Percentiles rank a stretch among this genome's conserved stretches.
These are phyloP conservation scores for Scolecobasidium constrictum DNA, from an alignment of 2,329 filamentous ascomycete genomes.

Conservation along the genomic window DNA sequence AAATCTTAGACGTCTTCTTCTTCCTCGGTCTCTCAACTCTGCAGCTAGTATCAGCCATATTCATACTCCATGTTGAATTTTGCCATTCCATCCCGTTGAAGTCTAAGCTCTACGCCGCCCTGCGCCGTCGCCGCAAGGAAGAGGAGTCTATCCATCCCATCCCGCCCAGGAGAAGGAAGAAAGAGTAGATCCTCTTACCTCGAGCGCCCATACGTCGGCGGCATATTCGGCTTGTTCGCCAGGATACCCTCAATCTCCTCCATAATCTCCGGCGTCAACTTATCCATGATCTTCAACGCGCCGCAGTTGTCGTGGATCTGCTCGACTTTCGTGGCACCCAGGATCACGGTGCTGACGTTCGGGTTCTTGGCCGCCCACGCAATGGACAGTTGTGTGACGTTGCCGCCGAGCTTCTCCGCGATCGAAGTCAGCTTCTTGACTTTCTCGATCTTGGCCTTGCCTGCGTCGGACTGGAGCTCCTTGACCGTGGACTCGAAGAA, in stretches of 20 bases:
- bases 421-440: slow-evolving; percentile 43
- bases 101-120: background rate
- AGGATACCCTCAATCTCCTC: slow-evolving; percentile 29
- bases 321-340: slow-evolving; percentile 40
- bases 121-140: background rate
- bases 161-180: background rate
- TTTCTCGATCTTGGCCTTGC: slow-evolving; percentile 44
- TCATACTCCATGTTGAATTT: no score
- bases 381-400: slow-evolving; percentile 41
- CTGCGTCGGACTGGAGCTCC: slow-evolving; percentile 37
- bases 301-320: slow-evolving; percentile 29
- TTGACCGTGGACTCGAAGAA: slow-evolving; percentile 47
- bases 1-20: background rate
- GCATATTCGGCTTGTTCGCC: slow-evolving; percentile 25
- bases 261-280: slow-evolving; percentile 27
- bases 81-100: no score
- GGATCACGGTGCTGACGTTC: slow-evolving; percentile 46
- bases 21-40: background rate
- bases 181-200: slow-evolving; percentile 11
- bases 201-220: slow-evolving; percentile 12
- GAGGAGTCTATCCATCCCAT: background rate
- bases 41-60: no score
- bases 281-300: slow-evolving; percentile 30
- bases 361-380: slow-evolving; percentile 50
- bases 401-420: slow-evolving; percentile 38